A percentile compares a stretch with the other conserved stretches of the same genome.
phyloP scores from a whole-genome alignment of 179 eudicot species.

The Actinidia chinensis region DNA sequence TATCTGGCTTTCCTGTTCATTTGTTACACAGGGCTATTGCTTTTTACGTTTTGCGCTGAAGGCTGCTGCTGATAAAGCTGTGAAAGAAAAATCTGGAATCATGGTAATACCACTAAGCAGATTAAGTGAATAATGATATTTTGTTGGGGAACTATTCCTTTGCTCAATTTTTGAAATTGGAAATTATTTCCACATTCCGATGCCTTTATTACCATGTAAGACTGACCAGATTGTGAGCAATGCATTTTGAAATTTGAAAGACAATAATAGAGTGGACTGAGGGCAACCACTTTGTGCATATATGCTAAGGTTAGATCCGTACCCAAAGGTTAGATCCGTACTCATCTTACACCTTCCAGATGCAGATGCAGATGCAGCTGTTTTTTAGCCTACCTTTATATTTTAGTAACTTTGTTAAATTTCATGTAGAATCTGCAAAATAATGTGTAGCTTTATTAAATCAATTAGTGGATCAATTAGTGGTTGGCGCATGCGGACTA shows the following conservation, averaged over 20 bases:
- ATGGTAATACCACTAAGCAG: constrained; percentile 33
- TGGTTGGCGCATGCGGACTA: no score
- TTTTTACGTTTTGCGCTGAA: constrained; percentile 57
- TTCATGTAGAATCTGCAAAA: no score
- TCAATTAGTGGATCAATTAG: no score
- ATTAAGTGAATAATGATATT: background rate
- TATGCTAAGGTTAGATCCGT: no score
- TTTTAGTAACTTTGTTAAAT: no score
- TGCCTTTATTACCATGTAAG: background rate
- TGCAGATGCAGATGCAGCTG: no score
- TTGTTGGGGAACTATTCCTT: background rate
- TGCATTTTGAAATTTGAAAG: background rate
- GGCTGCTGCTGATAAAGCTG: constrained; percentile 61
- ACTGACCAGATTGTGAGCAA: background rate
- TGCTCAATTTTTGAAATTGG: background rate
- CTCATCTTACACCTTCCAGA: no score
- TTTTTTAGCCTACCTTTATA: no score
- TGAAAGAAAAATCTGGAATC: constrained; percentile 57
- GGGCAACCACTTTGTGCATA: no score
- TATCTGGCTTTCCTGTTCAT: background rate
- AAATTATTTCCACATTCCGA: background rate
- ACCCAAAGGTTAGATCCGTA: no score
- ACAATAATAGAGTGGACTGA: background rate
- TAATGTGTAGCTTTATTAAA: no score
- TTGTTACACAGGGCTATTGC: constrained; percentile 53